Conservation (phyloP, 2,329 filamentous ascomycete genomes). For the Diaporthe citri region DNA sequence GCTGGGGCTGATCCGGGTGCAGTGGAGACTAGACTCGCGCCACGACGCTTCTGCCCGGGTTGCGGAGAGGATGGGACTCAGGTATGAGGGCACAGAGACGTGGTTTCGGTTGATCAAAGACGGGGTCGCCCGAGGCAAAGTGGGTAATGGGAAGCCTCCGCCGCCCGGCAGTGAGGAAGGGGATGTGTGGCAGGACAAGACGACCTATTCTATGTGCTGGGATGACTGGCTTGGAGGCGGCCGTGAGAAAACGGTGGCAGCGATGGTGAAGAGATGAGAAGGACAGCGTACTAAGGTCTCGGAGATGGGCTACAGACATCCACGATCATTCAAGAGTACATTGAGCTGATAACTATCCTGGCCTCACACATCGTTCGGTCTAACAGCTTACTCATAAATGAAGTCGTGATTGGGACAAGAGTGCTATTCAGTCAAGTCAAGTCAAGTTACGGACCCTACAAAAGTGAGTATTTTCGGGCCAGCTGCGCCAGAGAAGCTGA, state of each 20-base stretch:
- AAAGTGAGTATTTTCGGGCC: not conserved
- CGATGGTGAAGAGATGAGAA: not conserved
- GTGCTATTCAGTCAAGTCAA: not conserved
- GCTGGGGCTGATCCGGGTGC: conserved; percentile 47
- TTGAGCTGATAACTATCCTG: not conserved
- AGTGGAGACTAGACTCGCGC: conserved; percentile 48
- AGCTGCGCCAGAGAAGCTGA: not conserved
- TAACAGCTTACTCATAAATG: not conserved
- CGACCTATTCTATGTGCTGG: conserved; percentile 47
- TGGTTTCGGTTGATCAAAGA: conserved; percentile 44
- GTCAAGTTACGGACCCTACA: too few relatives aligned
- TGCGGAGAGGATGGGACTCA: conserved; percentile 51
- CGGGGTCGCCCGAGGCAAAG: conserved; percentile 40
- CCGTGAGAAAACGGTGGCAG: not conserved
- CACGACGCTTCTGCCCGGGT: conserved; percentile 45
- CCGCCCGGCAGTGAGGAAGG: conserved; percentile 42
- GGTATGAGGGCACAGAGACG: conserved; percentile 46
- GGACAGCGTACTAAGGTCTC: too few relatives aligned
- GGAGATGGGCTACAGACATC: too few relatives aligned
- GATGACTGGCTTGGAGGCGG: conserved; percentile 44
- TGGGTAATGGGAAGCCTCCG: conserved; percentile 43
- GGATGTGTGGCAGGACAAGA: conserved; percentile 45
- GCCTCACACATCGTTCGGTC: not conserved
- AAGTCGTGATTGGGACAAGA: not conserved
- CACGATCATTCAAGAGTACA: too few relatives aligned